A percentile compares a stretch with the other conserved stretches of the same genome.
These are phyloP conservation scores for Colletotrichum musicola DNA, from an alignment of 2,329 filamentous ascomycete genomes.

Conservation along the genomic window DNA sequence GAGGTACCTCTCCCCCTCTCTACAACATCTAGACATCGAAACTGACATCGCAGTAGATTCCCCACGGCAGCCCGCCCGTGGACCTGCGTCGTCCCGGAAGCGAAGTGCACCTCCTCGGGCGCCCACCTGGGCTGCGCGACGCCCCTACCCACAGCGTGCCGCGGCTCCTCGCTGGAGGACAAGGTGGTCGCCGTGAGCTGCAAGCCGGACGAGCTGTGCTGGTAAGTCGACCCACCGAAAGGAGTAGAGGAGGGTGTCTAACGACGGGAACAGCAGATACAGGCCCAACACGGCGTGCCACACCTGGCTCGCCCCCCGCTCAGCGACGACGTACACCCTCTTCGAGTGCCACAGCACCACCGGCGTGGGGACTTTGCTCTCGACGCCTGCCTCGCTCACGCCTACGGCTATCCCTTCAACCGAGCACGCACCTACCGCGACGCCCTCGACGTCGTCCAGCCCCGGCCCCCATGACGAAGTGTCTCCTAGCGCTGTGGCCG, in stretches of 20 bases:
- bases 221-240: not conserved
- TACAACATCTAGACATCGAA: accelerated
- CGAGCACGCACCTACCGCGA: not conserved
- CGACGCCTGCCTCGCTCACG: not conserved
- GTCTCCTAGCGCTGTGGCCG: not conserved
- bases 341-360: not conserved
- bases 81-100: not conserved
- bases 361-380: not conserved
- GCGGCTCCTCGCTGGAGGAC: not conserved
- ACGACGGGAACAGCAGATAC: not conserved
- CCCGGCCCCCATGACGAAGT: not conserved
- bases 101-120: slow-evolving; percentile 12
- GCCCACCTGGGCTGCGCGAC: slow-evolving; percentile 17
- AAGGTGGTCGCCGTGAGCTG: not conserved
- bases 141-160: slow-evolving; percentile 19
- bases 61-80: not conserved
- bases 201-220: slow-evolving; percentile 10
- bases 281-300: not conserved
- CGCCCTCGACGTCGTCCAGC: not conserved
- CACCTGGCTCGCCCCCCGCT: not conserved
- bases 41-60: not conserved
- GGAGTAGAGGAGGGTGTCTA: not conserved
- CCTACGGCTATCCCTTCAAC: not conserved
- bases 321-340: not conserved
- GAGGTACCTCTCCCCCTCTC: not conserved